Percentiles rank a stretch among this genome's conserved stretches.
These are phyloP conservation scores for Jacaranda copaia DNA, from an alignment of 257 asterid genomes.

Conservation along the genomic window DNA sequence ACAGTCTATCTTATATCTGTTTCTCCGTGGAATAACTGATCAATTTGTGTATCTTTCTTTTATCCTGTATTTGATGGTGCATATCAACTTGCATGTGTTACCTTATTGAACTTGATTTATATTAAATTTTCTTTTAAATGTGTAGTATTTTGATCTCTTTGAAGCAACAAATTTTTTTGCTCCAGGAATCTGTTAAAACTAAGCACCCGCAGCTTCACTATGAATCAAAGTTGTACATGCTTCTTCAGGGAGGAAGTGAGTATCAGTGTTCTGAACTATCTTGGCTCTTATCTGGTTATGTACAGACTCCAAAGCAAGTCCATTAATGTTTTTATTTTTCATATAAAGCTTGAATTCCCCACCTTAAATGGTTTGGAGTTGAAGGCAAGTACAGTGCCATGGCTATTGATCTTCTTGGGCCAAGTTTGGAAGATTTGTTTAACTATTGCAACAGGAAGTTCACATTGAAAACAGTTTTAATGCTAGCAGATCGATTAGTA, in stretches of 20 bases:
- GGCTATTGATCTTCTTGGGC: constrained; percentile 98
- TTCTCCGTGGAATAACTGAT: constrained; percentile 10
- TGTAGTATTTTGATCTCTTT: constrained; percentile 31
- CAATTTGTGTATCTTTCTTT: neutral
- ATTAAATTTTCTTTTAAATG: constrained; percentile 15
- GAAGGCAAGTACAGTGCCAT: constrained; percentile 95
- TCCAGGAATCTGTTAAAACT: constrained; percentile 90
- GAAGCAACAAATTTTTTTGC: constrained; percentile 1
- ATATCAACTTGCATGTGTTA: neutral
- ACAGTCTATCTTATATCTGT: constrained; percentile 16
- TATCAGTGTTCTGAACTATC: constrained; percentile 23
- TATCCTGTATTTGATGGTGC: constrained; percentile 15
- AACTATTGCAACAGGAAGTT: constrained; percentile 92
- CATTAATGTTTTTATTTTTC: constrained; percentile 33
- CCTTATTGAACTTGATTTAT: neutral
- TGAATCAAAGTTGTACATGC: constrained; percentile 93
- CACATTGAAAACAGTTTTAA: constrained; percentile 86
- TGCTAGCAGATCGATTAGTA: constrained; percentile 97
- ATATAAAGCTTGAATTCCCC: constrained; percentile 89
- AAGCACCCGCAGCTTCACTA: constrained; percentile 98
- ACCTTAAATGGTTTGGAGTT: constrained; percentile 95
- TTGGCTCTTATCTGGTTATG: constrained; percentile 9
- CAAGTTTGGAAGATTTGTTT: constrained; percentile 95
- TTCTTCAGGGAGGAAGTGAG: constrained; percentile 99
- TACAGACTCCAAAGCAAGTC: constrained; percentile 3